phyloP scores from a whole-genome alignment of 257 asterid genomes.

The Scutellaria barbata region DNA sequence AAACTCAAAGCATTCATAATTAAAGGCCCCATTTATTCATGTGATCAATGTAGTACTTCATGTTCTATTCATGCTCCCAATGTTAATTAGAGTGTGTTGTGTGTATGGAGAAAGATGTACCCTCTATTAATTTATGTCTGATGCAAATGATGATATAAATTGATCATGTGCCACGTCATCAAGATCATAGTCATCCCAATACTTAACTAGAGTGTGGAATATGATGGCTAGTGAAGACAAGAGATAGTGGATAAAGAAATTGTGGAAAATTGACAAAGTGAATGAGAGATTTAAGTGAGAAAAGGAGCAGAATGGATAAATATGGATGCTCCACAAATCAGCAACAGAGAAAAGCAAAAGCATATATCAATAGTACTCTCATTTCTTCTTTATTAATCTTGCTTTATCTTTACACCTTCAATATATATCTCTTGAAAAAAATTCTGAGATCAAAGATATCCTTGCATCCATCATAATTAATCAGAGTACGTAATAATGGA shows the following conservation, averaged over 20 bases:
- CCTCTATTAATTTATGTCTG: too few relatives aligned
- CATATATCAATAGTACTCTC: background rate
- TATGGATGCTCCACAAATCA: slow-evolving; percentile 25
- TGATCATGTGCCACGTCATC: too few relatives aligned
- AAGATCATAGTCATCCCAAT: too few relatives aligned
- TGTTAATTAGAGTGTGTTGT: too few relatives aligned
- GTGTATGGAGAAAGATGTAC: too few relatives aligned
- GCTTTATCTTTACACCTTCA: slow-evolving; percentile 27
- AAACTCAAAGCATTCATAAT: slow-evolving; percentile 19
- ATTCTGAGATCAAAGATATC: background rate
- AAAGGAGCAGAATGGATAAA: slow-evolving; percentile 23
- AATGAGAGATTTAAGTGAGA: background rate
- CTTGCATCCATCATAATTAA: background rate
- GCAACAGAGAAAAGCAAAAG: slow-evolving; percentile 34
- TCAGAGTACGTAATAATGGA: slow-evolving; percentile 40
- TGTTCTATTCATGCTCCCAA: background rate
- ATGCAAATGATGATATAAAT: too few relatives aligned
- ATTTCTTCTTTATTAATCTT: background rate
- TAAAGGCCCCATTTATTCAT: background rate
- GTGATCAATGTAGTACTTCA: background rate
- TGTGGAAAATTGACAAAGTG: background rate
- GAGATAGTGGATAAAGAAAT: slow-evolving; percentile 25
- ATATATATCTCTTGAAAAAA: background rate
- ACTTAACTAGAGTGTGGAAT: background rate
- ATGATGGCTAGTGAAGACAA: slow-evolving; percentile 17